Evolutionary conservation across 2,329 filamentous ascomycete genomes (phyloP).

Genomic region (Fusarium temperatum): DNA sequence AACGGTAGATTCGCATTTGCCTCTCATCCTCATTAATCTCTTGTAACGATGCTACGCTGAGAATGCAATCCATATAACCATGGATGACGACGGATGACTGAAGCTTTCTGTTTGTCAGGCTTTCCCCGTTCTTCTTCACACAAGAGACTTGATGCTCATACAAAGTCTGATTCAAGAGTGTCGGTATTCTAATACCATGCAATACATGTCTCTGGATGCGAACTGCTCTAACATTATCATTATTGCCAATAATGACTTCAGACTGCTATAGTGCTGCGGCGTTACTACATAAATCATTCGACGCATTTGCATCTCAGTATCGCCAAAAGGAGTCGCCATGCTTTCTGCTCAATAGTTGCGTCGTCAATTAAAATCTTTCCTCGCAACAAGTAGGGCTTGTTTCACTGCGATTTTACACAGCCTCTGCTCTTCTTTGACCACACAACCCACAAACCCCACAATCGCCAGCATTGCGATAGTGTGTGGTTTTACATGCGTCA

Average conservation of each 20-base stretch:
- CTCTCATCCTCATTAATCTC: not conserved
- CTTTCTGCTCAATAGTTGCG: not conserved
- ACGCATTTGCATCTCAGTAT: not conserved
- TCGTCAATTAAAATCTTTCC: not conserved
- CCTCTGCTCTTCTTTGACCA: slow-evolving; percentile 53
- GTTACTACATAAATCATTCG: not conserved
- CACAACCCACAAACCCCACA: slow-evolving; percentile 76
- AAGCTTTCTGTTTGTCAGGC: not conserved
- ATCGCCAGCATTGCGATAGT: slow-evolving; percentile 75
- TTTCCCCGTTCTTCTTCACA: not conserved
- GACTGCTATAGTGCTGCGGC: not conserved
- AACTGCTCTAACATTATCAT: not conserved
- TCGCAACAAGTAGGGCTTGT: not conserved
- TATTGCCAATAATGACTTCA: not conserved
- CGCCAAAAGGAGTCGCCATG: not conserved
- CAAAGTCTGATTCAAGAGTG: not conserved
- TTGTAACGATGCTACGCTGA: not conserved
- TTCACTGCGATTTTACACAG: not conserved
- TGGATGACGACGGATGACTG: not conserved
- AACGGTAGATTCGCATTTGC: not conserved
- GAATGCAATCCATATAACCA: not conserved
- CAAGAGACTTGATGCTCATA: not conserved
- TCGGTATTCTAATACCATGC: not conserved
- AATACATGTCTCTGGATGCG: not conserved
- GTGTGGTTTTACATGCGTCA: slow-evolving; percentile 60